Conservation (phyloP, 345 rosid species). For the Schrenkiella parvula region DNA sequence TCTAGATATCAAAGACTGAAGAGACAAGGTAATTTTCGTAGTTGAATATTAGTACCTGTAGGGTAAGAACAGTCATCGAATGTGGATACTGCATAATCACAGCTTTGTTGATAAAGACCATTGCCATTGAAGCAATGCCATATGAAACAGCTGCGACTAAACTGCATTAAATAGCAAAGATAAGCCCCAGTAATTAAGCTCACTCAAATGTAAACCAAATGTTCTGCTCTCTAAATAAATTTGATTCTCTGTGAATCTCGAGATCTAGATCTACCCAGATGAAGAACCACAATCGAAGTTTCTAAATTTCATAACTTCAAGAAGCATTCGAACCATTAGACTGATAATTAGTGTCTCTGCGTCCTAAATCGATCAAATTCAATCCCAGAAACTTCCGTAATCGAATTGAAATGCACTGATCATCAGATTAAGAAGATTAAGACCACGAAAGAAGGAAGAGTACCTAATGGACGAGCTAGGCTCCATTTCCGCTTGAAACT, state of each 20-base stretch:
- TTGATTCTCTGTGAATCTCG: neutral
- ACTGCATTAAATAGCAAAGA: constrained; percentile 40
- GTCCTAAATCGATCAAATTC: neutral
- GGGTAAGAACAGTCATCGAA: constrained; percentile 82
- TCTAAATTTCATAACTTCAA: neutral
- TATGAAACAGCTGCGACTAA: constrained; percentile 75
- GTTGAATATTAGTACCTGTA: constrained; percentile 52
- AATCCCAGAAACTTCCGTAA: neutral
- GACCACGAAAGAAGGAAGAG: neutral
- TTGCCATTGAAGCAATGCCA: constrained; percentile 94
- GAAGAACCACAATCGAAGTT: constrained; percentile 1
- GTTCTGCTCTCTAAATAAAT: neutral
- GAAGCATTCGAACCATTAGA: neutral
- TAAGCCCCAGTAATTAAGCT: neutral
- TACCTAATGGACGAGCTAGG: constrained; percentile 40
- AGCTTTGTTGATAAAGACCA: constrained; percentile 97
- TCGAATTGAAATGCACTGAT: neutral
- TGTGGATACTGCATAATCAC: constrained; percentile 78
- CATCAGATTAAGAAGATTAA: neutral
- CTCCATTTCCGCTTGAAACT: constrained; percentile 36
- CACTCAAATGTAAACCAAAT: neutral
- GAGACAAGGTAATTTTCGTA: neutral
- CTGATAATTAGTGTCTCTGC: neutral
- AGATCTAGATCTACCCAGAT: constrained; percentile 23
- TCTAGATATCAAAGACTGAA: neutral